Evolutionary conservation across 2,329 filamentous ascomycete genomes (phyloP), one percentile per base, ranked within the genome.

Genomic region (Sporothrix pallida): DNA sequence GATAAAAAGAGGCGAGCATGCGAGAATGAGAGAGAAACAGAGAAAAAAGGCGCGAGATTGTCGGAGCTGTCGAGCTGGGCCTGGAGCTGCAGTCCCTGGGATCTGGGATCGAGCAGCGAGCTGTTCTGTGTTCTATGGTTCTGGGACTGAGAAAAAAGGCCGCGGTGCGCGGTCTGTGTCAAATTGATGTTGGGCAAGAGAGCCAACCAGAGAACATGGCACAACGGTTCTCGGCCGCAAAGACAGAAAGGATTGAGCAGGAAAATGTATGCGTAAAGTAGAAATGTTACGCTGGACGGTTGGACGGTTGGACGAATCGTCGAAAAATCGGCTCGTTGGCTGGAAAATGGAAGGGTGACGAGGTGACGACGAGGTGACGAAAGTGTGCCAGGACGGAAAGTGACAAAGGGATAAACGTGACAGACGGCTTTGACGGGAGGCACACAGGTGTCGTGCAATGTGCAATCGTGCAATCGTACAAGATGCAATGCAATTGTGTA

Each of bases 171-270:
- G 5, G 62, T 7, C 42, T 17, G 60, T 63, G 31, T 63, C 37
- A 48, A 46, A 67, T 12, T 48, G 42, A 68, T 7, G 46, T 37
- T 50, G 46, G 23, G 46, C 65, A 4, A 52, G 42, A 48, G 42
- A 68, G 65, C 44, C 52, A 46, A 26, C 68, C 37, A 70, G n/a
- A 58, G 31, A 60, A 23, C 42, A 37, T 52, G 46, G 52, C 56
- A 71, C 54, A 62, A 62, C 54, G 42, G 42, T 52, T 71, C 44
- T 71, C 69, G 69, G 56, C 69, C 69, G 69, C 54, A 60, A 56
- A 20, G 52, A 9, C 20, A 56, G 20, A 56, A 23, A 56, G 8
- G 20, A 8, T n/a, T 56, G 20, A 44, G 52, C 20, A 23, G 3
- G 10, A 12, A 46, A 20, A 7, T 37, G 5, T 37, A 37, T 37